phyloP scores from a whole-genome alignment of 331 rosid genomes.

The Dryas integrifolia region DNA sequence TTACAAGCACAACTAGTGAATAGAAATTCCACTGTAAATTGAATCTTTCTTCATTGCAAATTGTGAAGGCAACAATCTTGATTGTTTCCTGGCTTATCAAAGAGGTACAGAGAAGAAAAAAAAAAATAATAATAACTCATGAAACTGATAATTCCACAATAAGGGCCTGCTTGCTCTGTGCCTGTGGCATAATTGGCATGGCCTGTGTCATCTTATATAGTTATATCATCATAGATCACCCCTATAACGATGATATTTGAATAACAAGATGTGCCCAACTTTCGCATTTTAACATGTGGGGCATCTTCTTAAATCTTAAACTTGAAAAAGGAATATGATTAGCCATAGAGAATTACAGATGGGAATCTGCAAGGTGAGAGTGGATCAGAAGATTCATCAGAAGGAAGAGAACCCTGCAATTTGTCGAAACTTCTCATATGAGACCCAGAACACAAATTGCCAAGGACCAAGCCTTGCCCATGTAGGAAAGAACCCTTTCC shows the following conservation, averaged over 20 bases:
- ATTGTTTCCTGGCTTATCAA: background rate
- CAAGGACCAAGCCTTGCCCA: constrained; percentile 97
- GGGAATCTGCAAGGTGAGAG: background rate
- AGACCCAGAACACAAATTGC: constrained; percentile 96
- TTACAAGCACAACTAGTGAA: background rate
- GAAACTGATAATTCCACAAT: background rate
- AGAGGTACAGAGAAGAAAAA: background rate
- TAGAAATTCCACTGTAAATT: background rate
- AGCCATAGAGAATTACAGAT: background rate
- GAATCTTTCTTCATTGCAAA: background rate
- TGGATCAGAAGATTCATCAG: constrained; percentile 14
- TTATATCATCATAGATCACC: background rate
- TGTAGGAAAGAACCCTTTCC: constrained; percentile 95
- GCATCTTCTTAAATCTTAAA: background rate
- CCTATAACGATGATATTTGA: background rate
- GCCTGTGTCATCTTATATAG: no score
- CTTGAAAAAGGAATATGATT: no score
- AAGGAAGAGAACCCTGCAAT: constrained; percentile 81
- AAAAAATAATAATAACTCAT: background rate
- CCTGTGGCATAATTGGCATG: no score
- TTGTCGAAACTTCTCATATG: constrained; percentile 76
- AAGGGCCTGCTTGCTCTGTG: background rate
- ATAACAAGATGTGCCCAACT: background rate
- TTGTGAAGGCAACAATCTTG: background rate
- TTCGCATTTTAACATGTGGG: background rate